Evolutionary conservation across 306 rosid species (phyloP).

Genomic region (Quercus variabilis): DNA sequence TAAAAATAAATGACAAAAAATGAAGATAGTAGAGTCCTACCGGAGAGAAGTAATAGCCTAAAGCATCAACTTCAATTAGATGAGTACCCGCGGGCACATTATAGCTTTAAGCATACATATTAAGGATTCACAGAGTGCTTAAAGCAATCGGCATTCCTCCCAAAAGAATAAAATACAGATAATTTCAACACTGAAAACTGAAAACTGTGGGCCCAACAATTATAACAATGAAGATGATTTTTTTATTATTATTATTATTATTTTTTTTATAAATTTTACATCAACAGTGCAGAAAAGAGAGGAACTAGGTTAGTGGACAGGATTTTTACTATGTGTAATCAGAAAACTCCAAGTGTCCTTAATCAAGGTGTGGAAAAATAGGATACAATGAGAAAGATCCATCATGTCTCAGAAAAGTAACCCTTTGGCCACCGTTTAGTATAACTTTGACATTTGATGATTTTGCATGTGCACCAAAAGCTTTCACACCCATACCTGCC

Average conservation of each 20-base stretch:
- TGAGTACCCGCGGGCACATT: constrained; percentile 95
- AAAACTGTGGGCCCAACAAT: too few species aligned
- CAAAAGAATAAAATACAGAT: not conserved
- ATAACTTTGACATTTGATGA: constrained; percentile 79
- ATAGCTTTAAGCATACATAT: constrained; percentile 62
- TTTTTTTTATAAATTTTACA: not conserved
- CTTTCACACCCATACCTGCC: constrained; percentile 62
- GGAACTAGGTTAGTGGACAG: not conserved
- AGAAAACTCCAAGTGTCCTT: constrained; percentile 8
- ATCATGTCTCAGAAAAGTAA: constrained; percentile 85
- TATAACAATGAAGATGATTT: too few species aligned
- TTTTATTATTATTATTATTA: too few species aligned
- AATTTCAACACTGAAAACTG: not conserved
- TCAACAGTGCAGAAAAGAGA: not conserved
- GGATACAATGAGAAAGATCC: constrained; percentile 99
- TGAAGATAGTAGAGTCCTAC: constrained; percentile 41
- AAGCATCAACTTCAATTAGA: constrained; percentile 88
- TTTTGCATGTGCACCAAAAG: constrained; percentile 64
- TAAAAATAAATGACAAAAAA: not conserved
- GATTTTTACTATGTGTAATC: not conserved
- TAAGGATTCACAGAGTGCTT: constrained; percentile 40
- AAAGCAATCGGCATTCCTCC: constrained; percentile 4
- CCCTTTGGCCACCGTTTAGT: constrained; percentile 92
- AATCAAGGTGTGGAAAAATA: constrained; percentile 22
- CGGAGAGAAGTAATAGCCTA: constrained; percentile 87